Base-by-base conservation (phyloP, 305 asterid species). In the Fraxinus nigra region DNA sequence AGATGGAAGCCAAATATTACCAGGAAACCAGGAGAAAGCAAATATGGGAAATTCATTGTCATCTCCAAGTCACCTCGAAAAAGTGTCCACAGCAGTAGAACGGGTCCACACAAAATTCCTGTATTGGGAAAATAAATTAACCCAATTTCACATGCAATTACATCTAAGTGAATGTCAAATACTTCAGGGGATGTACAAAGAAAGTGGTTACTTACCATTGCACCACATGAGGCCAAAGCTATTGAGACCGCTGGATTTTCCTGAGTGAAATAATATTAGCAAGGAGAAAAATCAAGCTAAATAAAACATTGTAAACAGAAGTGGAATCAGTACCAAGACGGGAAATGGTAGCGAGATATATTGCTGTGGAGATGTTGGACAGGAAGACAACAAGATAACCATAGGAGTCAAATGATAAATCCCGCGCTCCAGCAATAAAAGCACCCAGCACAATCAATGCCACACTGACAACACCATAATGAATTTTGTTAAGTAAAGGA, bases 221-320 rank as follows among this genome's bases (percentile, higher is more conserved):
- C 98, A 93, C 98, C 98, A 95, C 97, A 95, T 95, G 77, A 95
- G 98, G 79, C 98, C 98, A 87, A 95, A 95, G 90, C 94, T 93
- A 85, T 89, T 95, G 82, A 95, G 97, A n/a, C 97, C 97, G 81
- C 95, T 91, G 78, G 98, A 89, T 87, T 91, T 92, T 84, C 95
- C 98, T 95, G 95, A 76, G 54, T 26, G 79, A 74, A 77, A 56
- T 81, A 40, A 30, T 77, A 72, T 86, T 83, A 88, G 87, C 81
- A 79, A 78, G 81, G 67, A 77, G 73, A 75, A 65, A 77, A 77
- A 80, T n/a, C 82, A 83, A 77, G 72, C 67, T 32, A 75, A 84
- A 76, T 51, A 16, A 74, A 90, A 87, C 35, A 85, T 70, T 37
- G 20, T 34, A 75, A 82, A 82, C 13, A 72, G 80, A 82, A 73